Evolutionary conservation across 192 early-diverging fungal genomes (phyloP).

Genomic region (Paraglomus brasilianum): DNA sequence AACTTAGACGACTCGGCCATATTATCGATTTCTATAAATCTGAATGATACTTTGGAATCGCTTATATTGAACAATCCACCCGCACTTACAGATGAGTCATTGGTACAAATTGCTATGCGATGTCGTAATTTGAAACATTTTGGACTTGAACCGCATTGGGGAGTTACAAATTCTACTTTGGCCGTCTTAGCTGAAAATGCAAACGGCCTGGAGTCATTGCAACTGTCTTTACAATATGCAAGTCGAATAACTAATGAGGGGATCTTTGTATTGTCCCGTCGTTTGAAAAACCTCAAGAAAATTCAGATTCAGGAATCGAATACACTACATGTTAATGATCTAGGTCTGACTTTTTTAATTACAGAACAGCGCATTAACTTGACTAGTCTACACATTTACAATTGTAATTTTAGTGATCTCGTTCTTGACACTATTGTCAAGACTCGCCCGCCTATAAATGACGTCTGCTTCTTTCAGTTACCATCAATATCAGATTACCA

Average conservation of each 20-base stretch:
- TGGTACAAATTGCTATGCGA: slow-evolving; percentile 8
- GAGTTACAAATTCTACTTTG: slow-evolving; percentile 19
- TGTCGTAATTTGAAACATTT: slow-evolving; percentile 23
- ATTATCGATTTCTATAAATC: neutral
- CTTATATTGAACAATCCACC: slow-evolving; percentile 19
- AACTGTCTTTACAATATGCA: slow-evolving; percentile 11
- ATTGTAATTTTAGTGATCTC: slow-evolving; percentile 24
- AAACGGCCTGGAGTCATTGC: slow-evolving; percentile 14
- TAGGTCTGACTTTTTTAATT: slow-evolving; percentile 12
- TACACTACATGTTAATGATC: slow-evolving; percentile 3
- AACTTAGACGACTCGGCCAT: neutral
- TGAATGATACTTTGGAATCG: slow-evolving; percentile 16
- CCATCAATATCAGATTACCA: slow-evolving; percentile 13
- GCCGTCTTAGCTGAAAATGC: slow-evolving; percentile 11
- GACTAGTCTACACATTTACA: slow-evolving; percentile 25
- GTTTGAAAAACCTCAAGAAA: slow-evolving; percentile 12
- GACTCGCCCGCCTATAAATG: slow-evolving; percentile 22
- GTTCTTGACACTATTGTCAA: neutral
- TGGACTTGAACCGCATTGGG: slow-evolving; percentile 21
- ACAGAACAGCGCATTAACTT: neutral
- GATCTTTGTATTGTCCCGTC: slow-evolving; percentile 3
- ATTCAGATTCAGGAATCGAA: slow-evolving; percentile 17
- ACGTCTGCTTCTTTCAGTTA: slow-evolving; percentile 20
- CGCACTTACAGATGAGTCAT: slow-evolving; percentile 20
- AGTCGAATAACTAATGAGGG: slow-evolving; percentile 18